These are phyloP conservation scores for Stephanodiscus minutulus DNA, from an alignment of 108 stramenopile species.

Conservation along the genomic window DNA sequence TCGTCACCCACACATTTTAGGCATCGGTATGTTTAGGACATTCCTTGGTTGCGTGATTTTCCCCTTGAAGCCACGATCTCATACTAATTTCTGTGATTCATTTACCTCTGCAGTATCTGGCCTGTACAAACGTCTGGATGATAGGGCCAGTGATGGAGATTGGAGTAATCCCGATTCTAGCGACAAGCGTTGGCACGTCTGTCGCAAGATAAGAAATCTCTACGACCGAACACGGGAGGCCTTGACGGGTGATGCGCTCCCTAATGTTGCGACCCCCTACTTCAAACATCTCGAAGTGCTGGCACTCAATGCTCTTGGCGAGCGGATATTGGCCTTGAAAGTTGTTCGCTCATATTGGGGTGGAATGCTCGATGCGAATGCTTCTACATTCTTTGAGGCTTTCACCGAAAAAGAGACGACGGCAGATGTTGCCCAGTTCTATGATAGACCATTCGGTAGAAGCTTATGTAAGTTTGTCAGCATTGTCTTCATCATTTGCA, in stretches of 20 bases:
- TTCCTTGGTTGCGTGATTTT: not conserved
- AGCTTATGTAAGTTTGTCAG: constrained; percentile 38
- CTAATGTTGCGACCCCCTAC: constrained; percentile 39
- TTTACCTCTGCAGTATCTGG: constrained; percentile 27
- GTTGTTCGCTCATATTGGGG: constrained; percentile 39
- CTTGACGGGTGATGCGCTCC: constrained; percentile 15
- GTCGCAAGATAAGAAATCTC: constrained; percentile 17
- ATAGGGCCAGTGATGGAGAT: constrained; percentile 32
- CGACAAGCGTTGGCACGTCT: constrained; percentile 14
- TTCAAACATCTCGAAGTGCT: constrained; percentile 44
- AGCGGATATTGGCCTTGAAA: constrained; percentile 19
- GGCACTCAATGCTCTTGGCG: constrained; percentile 23
- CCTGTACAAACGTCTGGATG: constrained; percentile 36
- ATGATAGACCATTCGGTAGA: constrained; percentile 37
- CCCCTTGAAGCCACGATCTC: not conserved
- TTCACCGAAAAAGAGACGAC: constrained; percentile 24
- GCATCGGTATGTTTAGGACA: constrained; percentile 4
- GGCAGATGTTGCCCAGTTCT: constrained; percentile 32
- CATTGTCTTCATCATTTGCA: too few species aligned
- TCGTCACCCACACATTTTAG: constrained; percentile 38
- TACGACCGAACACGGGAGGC: constrained; percentile 13
- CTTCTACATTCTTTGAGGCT: constrained; percentile 52
- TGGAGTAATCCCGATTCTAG: constrained; percentile 36
- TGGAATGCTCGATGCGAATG: constrained; percentile 38
- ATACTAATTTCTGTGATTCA: not conserved